A percentile compares a stretch with the other conserved stretches of the same genome.
Evolutionary conservation across 2,329 filamentous ascomycete genomes (phyloP).

Genomic region (Dothideomycetes sp.): DNA sequence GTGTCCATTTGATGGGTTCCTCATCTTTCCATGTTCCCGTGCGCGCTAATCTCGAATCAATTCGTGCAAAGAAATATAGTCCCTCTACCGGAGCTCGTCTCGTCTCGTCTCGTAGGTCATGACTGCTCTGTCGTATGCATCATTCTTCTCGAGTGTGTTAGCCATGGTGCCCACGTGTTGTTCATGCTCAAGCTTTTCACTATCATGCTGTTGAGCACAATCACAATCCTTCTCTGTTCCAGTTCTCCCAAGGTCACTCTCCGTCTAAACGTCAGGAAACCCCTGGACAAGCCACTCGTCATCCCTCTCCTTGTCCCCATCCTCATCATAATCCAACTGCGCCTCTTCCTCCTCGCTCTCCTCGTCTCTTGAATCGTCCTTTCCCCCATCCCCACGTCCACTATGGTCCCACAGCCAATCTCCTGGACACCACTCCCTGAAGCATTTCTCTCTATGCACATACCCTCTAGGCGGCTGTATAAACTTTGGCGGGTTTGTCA

Average conservation of each 20-base stretch:
- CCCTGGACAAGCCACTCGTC: not conserved
- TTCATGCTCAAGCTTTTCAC: not conserved
- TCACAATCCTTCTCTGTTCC: not conserved
- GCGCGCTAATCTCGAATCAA: too few species aligned
- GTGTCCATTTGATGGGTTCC: too few species aligned
- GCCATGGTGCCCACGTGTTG: not conserved
- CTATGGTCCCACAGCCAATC: constrained; percentile 13
- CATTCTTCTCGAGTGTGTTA: not conserved
- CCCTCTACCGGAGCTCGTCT: not conserved
- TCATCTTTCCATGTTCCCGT: too few species aligned
- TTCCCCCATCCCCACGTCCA: not conserved
- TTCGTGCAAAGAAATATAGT: too few species aligned
- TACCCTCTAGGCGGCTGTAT: constrained; percentile 18
- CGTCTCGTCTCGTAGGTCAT: too few species aligned
- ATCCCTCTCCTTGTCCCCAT: not conserved
- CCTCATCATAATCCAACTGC: not conserved
- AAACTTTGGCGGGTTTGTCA: constrained; percentile 15
- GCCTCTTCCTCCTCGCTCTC: not conserved
- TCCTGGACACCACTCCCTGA: constrained; percentile 18
- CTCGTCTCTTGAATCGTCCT: not conserved
- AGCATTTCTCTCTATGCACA: constrained; percentile 14
- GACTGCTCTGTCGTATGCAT: too few species aligned
- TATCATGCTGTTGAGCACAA: not conserved
- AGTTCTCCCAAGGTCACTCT: not conserved
- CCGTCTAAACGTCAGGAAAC: not conserved